phyloP scores from a whole-genome alignment of 805 yeast species.

The Lachancea waltii region DNA sequence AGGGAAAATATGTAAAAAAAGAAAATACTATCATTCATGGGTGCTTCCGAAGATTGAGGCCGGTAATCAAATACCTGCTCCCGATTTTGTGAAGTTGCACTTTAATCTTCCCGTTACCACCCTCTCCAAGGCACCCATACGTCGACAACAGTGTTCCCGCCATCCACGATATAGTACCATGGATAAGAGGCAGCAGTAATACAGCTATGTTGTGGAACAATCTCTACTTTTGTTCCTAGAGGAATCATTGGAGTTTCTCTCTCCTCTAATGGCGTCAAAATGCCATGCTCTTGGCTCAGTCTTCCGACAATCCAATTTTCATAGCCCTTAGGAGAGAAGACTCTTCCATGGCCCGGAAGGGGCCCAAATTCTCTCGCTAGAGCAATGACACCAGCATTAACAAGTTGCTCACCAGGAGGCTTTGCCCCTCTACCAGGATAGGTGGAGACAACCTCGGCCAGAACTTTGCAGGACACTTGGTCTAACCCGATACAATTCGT shows the following conservation, averaged over 20 bases:
- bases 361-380: conserved; percentile 59
- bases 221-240: conserved; percentile 45
- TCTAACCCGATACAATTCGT: conserved; percentile 48
- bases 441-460: conserved; percentile 52
- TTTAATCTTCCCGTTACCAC: conserved; percentile 25
- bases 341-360: conserved; percentile 50
- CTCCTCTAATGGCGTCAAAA: conserved; percentile 43
- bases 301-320: conserved; percentile 57
- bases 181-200: conserved; percentile 60
- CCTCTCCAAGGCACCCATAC: conserved; percentile 62
- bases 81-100: neutral
- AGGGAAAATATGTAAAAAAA: too few species aligned
- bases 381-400: conserved; percentile 70
- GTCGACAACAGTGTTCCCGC: conserved; percentile 44
- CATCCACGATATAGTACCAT: conserved; percentile 50
- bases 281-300: conserved; percentile 76
- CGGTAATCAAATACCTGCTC: too few species aligned
- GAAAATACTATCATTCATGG: too few species aligned
- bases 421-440: conserved; percentile 48
- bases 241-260: conserved; percentile 16
- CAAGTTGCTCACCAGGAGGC: conserved; percentile 40
- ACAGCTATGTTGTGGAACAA: conserved; percentile 68
- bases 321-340: conserved; percentile 25
- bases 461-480: conserved; percentile 45
- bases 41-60: too few species aligned